A percentile compares a stretch with the other conserved stretches of the same genome.
Conservation (phyloP, 192 early-diverging fungal species). For the Chytriomyces confervae region DNA sequence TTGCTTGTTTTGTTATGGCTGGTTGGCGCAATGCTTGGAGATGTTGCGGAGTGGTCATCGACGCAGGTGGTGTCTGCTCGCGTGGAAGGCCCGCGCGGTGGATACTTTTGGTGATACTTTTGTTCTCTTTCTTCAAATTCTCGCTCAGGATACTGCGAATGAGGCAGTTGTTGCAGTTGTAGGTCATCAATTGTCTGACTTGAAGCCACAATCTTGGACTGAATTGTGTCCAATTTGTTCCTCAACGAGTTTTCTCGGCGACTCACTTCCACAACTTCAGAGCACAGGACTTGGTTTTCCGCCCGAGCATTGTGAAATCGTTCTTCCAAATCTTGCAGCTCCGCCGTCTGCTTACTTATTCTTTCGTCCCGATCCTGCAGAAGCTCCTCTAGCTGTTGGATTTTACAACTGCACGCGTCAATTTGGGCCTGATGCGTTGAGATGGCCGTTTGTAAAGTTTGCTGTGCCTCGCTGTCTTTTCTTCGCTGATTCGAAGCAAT, state of each 20-base stretch:
- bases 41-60: not conserved
- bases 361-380: constrained; percentile 4
- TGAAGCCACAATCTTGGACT: constrained; percentile 28
- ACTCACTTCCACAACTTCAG: constrained; percentile 16
- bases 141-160: not conserved
- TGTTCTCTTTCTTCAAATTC: no score
- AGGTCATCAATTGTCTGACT: constrained; percentile 32
- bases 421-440: not conserved
- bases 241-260: constrained; percentile 27
- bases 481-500: not conserved
- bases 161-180: not conserved
- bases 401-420: not conserved
- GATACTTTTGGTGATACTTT: no score
- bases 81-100: no score
- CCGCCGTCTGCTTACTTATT: not conserved
- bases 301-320: constrained; percentile 9
- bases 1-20: not conserved
- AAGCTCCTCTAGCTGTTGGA: not conserved
- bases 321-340: constrained; percentile 26
- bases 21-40: not conserved
- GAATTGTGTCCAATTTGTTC: constrained; percentile 29
- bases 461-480: constrained; percentile 5
- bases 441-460: not conserved
- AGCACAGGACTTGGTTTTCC: constrained; percentile 30
- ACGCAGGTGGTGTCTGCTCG: not conserved